Evolutionary conservation across 2,329 filamentous ascomycete species (phyloP).

Genomic region (Lecanicillium sp.): DNA sequence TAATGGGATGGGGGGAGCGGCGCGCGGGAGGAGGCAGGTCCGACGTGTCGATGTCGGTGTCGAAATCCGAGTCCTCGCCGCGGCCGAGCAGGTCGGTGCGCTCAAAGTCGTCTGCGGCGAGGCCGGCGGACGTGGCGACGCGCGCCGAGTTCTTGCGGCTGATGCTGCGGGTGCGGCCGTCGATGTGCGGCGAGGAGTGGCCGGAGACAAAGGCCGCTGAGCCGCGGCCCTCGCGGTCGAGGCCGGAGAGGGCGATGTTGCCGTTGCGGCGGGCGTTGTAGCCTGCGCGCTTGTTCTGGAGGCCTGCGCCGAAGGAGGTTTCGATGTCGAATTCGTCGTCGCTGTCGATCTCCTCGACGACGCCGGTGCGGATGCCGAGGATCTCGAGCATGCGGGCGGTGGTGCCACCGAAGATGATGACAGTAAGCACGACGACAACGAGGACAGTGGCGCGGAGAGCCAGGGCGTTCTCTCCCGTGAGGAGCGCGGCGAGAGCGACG

Average conservation of each 20-base stretch:
- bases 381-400: conserved; percentile 98
- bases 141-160: conserved; percentile 45
- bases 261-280: conserved; percentile 65
- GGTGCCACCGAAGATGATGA: conserved; percentile 97
- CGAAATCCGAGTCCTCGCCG: conserved; percentile 52
- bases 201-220: conserved; percentile 49
- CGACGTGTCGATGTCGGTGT: conserved; percentile 59
- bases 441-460: conserved; percentile 91
- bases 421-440: conserved; percentile 92
- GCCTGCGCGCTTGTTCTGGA: conserved; percentile 75
- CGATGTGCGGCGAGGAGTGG: conserved; percentile 42
- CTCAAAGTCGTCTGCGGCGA: conserved; percentile 43
- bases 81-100: conserved; percentile 50
- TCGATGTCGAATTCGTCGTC: conserved; percentile 99
- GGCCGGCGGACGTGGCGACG: conserved; percentile 17
- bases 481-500: conserved; percentile 83
- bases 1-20: conserved; percentile 31
- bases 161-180: conserved; percentile 38
- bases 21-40: conserved; percentile 58
- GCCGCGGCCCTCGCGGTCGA: conserved; percentile 31
- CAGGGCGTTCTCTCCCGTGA: conserved; percentile 74
- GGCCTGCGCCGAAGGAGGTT: conserved; percentile 54
- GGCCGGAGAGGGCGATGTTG: conserved; percentile 51
- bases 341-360: conserved; percentile 93
- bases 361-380: conserved; percentile 88